Base-by-base conservation (phyloP, 1,284 basidiomycete genomes). In the Heliocybe sulcata region DNA sequence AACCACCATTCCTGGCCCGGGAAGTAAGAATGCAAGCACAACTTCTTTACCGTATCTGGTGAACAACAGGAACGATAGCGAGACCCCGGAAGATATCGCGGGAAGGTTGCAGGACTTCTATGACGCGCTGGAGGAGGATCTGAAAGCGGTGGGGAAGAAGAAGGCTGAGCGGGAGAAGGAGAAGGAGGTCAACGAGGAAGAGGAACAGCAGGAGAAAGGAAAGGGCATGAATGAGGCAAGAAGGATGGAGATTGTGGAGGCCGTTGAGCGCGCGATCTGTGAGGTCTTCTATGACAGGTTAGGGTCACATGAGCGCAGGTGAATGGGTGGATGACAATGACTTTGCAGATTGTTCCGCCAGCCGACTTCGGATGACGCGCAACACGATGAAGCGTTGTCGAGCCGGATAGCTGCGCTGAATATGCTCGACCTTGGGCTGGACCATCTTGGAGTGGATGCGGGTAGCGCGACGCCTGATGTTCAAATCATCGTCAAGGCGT, bases 361-460 rank as follows among this genome's bases (percentile, higher is more conserved):
- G 1, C 72, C 81, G 1, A 77, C 76, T 0, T 86, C 90, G 0
- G 89, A 92, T 58, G 93, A 97, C 64, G 76, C 81, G 0, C 85
- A 83, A 1, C 92, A 94, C 63, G 93, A 98, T 64, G 91, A 92
- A 63, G 87, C 92, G 0, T 73, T 98, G 2, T 83, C 92, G 0
- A 92, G 86, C 61, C 83, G 94, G 2, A 87, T 98, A 22, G 91
- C 92, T 10, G 94, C 93, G 0, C 76, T 98, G 45, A 94, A 95
- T 63, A 82, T 94, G 75, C 75, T 97, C 0, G 94, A 97, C 64
- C 73, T 98, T 0, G 80, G 83, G 1, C 74, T 98, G 19, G 85
- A 88, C 42, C 93, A 97, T 68, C 80, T 98, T 0, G 95, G 94
- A 3, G 79, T 98, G 3, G 72, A 90, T 65, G 70, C 86, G 29